These are phyloP conservation scores for Gymnopilus dilepis DNA, from an alignment of 768 basidiomycete genomes.

Conservation along the genomic window DNA sequence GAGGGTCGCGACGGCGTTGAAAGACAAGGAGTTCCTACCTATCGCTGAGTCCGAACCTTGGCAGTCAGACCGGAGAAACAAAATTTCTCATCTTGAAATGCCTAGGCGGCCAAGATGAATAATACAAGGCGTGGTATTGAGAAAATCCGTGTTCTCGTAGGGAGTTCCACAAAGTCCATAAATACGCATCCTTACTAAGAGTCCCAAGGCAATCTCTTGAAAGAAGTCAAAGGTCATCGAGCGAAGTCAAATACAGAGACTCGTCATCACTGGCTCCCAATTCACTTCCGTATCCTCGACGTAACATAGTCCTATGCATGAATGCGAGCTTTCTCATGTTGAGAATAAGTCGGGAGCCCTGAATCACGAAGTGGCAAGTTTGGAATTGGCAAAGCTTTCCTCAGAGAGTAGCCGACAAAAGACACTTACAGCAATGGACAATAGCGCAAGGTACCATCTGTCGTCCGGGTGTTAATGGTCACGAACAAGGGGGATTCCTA, in stretches of 20 bases:
- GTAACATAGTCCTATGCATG: neutral
- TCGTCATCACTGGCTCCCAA: neutral
- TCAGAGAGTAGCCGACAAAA: neutral
- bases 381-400: no score
- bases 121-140: no score
- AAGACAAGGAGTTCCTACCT: no score
- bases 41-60: no score
- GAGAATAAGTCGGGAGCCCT: conserved; percentile 12
- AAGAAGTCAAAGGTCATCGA: neutral
- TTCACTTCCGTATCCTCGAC: neutral
- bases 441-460: neutral
- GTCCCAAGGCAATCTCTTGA: neutral
- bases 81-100: no score
- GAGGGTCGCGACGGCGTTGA: no score
- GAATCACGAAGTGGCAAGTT: no score
- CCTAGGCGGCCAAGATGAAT: no score
- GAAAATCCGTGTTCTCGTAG: neutral
- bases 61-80: no score
- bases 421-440: neutral
- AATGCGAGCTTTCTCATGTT: conserved; percentile 16
- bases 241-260: conserved; percentile 1
- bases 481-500: no score
- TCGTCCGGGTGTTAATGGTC: neutral
- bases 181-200: neutral
- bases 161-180: neutral